phyloP scores from a whole-genome alignment of 257 asterid species.

The Cruciata laevipes region DNA sequence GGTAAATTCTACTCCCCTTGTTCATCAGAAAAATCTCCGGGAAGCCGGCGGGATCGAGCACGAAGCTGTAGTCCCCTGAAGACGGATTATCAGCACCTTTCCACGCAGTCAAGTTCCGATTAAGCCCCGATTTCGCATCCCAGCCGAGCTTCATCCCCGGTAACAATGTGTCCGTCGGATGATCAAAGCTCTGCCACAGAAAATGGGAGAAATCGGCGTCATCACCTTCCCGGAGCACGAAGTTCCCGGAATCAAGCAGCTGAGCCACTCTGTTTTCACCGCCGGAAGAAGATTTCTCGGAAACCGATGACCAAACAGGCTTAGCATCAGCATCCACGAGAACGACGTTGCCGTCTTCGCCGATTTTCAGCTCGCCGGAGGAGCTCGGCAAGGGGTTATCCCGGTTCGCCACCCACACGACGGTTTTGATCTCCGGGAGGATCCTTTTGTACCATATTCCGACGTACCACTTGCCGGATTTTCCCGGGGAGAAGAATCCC shows the following conservation, averaged over 20 bases:
- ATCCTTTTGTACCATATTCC: conserved; percentile 35
- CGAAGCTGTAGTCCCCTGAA: conserved; percentile 62
- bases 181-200: conserved; percentile 70
- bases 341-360: conserved; percentile 36
- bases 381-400: conserved; percentile 51
- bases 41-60: conserved; percentile 44
- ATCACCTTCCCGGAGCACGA: conserved; percentile 39
- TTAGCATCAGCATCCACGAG: conserved; percentile 36
- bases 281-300: conserved; percentile 21
- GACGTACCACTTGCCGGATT: conserved; percentile 32
- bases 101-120: conserved; percentile 65
- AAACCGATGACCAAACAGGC: conserved; percentile 43
- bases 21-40: conserved; percentile 47
- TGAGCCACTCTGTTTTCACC: conserved; percentile 32
- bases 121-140: conserved; percentile 58
- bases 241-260: conserved; percentile 55
- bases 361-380: conserved; percentile 41
- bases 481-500: conserved; percentile 26
- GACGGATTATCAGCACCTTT: conserved; percentile 56
- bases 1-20: conserved; percentile 20
- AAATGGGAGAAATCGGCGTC: conserved; percentile 24
- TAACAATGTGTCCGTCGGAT: conserved; percentile 71
- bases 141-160: conserved; percentile 95
- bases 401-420: conserved; percentile 87
- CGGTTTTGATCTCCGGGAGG: conserved; percentile 20